Percentiles rank a stretch among this genome's conserved stretches.
Evolutionary conservation across 306 rosid species (phyloP).

Genomic region (Cyamopsis tetragonoloba): DNA sequence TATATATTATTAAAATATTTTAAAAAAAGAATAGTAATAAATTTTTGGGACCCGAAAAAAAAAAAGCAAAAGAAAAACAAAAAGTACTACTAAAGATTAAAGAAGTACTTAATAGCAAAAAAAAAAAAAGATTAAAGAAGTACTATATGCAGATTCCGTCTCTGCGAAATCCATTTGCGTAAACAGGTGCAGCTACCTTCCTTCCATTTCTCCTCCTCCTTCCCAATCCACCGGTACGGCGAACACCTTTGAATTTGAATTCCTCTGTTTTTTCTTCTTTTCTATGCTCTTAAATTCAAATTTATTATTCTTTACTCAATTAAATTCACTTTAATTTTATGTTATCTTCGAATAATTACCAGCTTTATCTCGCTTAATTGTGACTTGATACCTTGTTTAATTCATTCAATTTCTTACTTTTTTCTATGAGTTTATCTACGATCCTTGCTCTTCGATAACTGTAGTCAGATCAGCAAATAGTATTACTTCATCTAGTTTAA

Average conservation of each 20-base stretch:
- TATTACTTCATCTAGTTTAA: background rate
- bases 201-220: conserved; percentile 12
- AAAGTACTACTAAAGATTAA: too few species aligned
- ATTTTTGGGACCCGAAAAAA: too few species aligned
- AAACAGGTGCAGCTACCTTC: conserved; percentile 2
- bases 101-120: too few species aligned
- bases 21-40: too few species aligned
- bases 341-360: background rate
- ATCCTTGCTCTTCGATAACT: background rate
- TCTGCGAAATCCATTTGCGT: background rate
- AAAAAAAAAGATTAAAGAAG: too few species aligned
- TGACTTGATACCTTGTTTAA: too few species aligned
- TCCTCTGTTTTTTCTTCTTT: too few species aligned
- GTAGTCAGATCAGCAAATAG: background rate
- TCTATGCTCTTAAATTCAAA: background rate
- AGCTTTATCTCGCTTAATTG: too few species aligned
- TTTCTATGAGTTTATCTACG: background rate
- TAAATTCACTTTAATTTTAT: background rate
- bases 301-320: background rate
- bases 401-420: background rate
- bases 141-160: too few species aligned
- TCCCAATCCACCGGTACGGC: background rate
- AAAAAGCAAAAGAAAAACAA: too few species aligned
- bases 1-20: too few species aligned
- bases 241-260: too few species aligned